phyloP scores from a whole-genome alignment of 768 basidiomycete species.

The Grammothele lineata region DNA sequence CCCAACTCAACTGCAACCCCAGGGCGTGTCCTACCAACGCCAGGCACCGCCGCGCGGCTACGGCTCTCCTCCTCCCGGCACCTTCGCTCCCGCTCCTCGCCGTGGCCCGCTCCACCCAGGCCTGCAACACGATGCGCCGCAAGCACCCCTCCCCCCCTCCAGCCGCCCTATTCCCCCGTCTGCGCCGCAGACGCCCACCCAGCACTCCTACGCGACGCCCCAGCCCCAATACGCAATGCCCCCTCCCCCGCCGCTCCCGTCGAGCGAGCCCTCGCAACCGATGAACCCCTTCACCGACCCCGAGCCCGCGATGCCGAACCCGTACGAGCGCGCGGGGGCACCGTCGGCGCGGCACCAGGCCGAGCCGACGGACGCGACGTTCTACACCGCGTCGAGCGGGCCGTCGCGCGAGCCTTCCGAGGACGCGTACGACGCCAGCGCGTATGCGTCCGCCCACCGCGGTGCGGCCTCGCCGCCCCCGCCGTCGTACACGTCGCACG shows the following conservation, averaged over 20 bases:
- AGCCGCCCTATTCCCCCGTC: constrained; percentile 2
- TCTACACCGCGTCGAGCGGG: constrained; percentile 10
- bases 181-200: constrained; percentile 4
- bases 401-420: constrained; percentile 4
- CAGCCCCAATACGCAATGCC: neutral
- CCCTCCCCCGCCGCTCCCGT: constrained; percentile 3
- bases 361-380: constrained; percentile 14
- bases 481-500: constrained; percentile 2
- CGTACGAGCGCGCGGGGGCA: constrained; percentile 5
- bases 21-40: constrained; percentile 9
- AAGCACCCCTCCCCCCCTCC: constrained; percentile 1
- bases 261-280: neutral
- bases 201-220: constrained; percentile 4
- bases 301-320: constrained; percentile 7
- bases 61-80: constrained; percentile 14
- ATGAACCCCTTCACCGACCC: constrained; percentile 14
- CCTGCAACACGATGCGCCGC: neutral
- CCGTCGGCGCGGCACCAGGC: constrained; percentile 2
- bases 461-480: neutral
- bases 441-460: neutral
- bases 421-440: neutral
- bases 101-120: neutral
- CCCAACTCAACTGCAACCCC: neutral
- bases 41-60: constrained; percentile 11
- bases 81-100: neutral